These are phyloP conservation scores for Aspergillus spinulosporus DNA, from an alignment of 2,329 filamentous ascomycete genomes.

Conservation along the genomic window DNA sequence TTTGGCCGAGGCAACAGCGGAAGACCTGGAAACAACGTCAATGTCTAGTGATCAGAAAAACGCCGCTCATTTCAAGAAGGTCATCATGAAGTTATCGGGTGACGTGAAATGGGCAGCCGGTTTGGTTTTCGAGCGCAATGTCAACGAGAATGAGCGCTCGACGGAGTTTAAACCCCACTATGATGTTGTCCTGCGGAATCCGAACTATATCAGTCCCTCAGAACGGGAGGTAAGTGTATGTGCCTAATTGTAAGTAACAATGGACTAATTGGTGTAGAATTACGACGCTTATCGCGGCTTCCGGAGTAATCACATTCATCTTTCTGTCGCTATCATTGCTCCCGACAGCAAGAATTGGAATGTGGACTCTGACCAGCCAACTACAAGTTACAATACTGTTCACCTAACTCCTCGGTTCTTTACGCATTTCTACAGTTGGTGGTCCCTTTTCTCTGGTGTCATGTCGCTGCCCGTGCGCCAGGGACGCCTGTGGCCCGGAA, in stretches of 20 bases:
- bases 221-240: conserved; percentile 49
- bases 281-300: conserved; percentile 97
- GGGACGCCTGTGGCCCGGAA: conserved; percentile 83
- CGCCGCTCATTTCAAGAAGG: conserved; percentile 91
- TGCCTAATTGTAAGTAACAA: conserved; percentile 20
- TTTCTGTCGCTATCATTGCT: conserved; percentile 87
- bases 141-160: conserved; percentile 69
- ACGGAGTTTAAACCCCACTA: conserved; percentile 94
- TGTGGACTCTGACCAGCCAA: conserved; percentile 70
- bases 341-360: conserved; percentile 86
- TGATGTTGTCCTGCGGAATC: conserved; percentile 80
- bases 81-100: conserved; percentile 96
- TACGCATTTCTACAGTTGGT: conserved; percentile 97
- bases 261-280: conserved; percentile 30
- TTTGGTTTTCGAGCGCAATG: conserved; percentile 84
- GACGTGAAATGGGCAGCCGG: conserved; percentile 92
- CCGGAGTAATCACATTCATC: conserved; percentile 91
- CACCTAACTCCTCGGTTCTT: conserved; percentile 95
- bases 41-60: conserved; percentile 66
- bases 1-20: conserved; percentile 46
- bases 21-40: conserved; percentile 60
- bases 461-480: conserved; percentile 95
- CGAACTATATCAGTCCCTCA: conserved; percentile 66
- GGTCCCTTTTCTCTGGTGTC: conserved; percentile 91
- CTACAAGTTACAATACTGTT: conserved; percentile 92